Base-by-base conservation (phyloP, 192 early-diverging fungal genomes). In the Dispira simplex region DNA sequence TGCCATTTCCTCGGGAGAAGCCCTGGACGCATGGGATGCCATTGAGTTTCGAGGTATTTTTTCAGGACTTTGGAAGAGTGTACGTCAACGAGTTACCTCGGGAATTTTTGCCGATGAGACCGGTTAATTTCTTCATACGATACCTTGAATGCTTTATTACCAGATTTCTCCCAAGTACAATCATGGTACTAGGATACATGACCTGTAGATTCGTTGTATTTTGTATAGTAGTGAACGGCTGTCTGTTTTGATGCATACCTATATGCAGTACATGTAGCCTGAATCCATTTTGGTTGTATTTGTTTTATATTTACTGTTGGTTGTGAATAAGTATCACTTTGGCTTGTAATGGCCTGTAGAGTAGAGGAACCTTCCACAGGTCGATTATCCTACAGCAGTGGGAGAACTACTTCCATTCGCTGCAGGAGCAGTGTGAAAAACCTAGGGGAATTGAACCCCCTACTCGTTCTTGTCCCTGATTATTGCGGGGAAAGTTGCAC, bases 21-120 rank as follows among this genome's bases (percentile, higher is more conserved):
- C 58, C 39, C 58, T 60, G 39, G 58, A 60, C 39, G 58, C 58
- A 3, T 60, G 58, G 58, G 58, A 60, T 27, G 32, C 58, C 32
- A 60, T 60, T 44, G 58, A 60, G 39, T 60, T 60, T 44, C 26
- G 32, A 14, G 58, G 58, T 14, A 60, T 60, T 27, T 16, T 60
- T 16, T 18, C 58, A 28, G 58, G 58, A n/a, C 58, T 60, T 10
- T 60, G 58, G 58, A 43, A 8, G n/a, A 60, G 58, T 21, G 58
- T 60, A 44, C 58, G 58, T 12, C 58, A 32, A 9, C 58, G 58
- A 8, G 43, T 60, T 2, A 16, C 32, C 39, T 25, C 20, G 25
- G n/a, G 54, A 26, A 14, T 56, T 26, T 56, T 56, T 56, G 9
- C 16, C 48, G 9, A 51, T 39, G 32, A 39, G 32, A 39, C 32